phyloP scores from a whole-genome alignment of 169 alveolate species.

The Amoebophrya sp. region DNA sequence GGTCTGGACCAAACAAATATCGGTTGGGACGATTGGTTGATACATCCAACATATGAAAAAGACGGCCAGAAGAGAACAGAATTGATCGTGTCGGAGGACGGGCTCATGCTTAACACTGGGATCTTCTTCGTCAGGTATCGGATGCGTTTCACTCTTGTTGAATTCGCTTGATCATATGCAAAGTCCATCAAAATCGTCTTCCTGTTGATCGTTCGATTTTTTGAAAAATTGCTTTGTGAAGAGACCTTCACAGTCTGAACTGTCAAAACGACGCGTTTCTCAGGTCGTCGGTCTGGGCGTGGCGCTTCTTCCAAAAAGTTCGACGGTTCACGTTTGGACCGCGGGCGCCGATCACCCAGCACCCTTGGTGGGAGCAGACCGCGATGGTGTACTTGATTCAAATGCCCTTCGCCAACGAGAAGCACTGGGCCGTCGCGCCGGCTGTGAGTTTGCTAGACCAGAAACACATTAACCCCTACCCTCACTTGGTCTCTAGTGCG shows the following conservation, averaged over 20 bases:
- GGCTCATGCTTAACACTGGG: slow-evolving; percentile 37
- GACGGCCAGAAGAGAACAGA: neutral
- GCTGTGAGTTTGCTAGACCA: neutral
- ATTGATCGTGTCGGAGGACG: slow-evolving; percentile 32
- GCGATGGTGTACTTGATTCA: slow-evolving; percentile 23
- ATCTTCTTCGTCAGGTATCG: slow-evolving; percentile 31
- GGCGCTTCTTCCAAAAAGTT: neutral
- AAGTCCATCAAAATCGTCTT: too few relatives aligned
- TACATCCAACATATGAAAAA: neutral
- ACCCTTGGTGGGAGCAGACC: slow-evolving; percentile 19
- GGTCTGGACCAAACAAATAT: neutral
- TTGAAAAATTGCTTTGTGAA: too few relatives aligned
- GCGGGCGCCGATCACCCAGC: slow-evolving; percentile 3
- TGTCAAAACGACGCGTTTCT: too few relatives aligned
- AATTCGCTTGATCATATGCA: too few relatives aligned
- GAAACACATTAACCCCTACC: neutral
- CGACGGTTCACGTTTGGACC: neutral
- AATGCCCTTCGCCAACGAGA: slow-evolving; percentile 17
- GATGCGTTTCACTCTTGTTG: too few relatives aligned
- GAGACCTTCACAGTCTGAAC: too few relatives aligned
- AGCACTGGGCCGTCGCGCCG: slow-evolving; percentile 7
- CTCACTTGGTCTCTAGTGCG: neutral
- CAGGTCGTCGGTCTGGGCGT: neutral
- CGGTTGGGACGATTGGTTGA: neutral
- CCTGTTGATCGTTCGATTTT: too few relatives aligned